A percentile compares a stretch with the other conserved stretches of the same genome.
Evolutionary conservation across 106 monocot species (phyloP).

Genomic region (Dioscorea zingiberensis): DNA sequence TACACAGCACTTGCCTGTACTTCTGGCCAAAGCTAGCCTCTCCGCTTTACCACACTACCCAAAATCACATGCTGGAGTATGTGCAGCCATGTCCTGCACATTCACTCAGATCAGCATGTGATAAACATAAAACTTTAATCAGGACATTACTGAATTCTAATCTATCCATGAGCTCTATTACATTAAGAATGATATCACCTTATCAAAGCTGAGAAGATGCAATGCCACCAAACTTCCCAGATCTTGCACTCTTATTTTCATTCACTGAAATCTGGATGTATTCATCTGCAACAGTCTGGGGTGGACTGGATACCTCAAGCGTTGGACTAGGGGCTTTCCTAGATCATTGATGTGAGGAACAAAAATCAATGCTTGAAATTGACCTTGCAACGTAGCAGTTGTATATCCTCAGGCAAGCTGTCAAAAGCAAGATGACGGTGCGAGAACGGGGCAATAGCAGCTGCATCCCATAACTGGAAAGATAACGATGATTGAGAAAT

Average conservation of each 20-base stretch:
- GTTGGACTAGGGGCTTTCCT: conserved; percentile 67
- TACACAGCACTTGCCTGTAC: conserved; percentile 89
- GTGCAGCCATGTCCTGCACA: conserved; percentile 95
- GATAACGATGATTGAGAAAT: not conserved
- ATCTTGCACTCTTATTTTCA: not conserved
- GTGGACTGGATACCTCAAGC: conserved; percentile 46
- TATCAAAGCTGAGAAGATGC: conserved; percentile 94
- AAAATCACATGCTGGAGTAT: conserved; percentile 95
- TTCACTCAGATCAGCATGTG: not conserved
- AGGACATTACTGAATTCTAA: not conserved
- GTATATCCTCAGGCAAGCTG: conserved; percentile 70
- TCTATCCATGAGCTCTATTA: no score
- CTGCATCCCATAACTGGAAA: conserved; percentile 81
- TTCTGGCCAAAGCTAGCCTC: conserved; percentile 77
- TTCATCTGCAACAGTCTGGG: conserved; percentile 4
- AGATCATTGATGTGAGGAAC: conserved; percentile 72
- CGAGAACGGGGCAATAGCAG: conserved; percentile 88
- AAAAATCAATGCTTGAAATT: conserved; percentile 87
- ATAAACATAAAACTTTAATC: not conserved
- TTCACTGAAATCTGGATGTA: conserved; percentile 10
- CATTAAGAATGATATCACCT: conserved; percentile 35
- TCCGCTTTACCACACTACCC: conserved; percentile 95
- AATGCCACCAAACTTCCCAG: conserved; percentile 65
- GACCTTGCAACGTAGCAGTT: conserved; percentile 84
- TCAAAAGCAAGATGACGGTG: conserved; percentile 94